A percentile compares a stretch with the other conserved stretches of the same genome.
Conservation (phyloP, 129 eudicot genomes). For the Lactuca saligna region DNA sequence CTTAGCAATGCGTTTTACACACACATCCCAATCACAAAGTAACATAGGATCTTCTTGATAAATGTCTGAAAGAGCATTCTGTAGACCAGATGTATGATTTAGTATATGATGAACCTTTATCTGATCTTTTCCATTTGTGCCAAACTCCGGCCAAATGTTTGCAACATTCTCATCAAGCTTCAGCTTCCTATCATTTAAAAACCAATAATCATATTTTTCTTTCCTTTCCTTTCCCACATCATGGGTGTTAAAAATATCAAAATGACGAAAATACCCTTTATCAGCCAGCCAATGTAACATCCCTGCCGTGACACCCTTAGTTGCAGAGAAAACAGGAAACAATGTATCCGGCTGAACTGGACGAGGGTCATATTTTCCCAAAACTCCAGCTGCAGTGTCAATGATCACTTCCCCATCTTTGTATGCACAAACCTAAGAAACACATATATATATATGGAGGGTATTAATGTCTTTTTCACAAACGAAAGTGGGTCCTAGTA, state of each 20-base stretch:
- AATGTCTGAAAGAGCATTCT: slow-evolving; percentile 61
- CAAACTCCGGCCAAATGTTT: slow-evolving; percentile 82
- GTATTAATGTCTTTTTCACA: background rate
- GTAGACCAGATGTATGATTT: slow-evolving; percentile 88
- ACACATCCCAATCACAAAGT: slow-evolving; percentile 65
- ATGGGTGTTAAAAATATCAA: background rate
- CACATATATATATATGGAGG: background rate
- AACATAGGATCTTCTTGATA: slow-evolving; percentile 54
- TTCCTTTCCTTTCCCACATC: background rate
- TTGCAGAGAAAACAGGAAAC: slow-evolving; percentile 79
- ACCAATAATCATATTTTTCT: background rate
- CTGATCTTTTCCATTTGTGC: slow-evolving; percentile 61
- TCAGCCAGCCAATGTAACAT: slow-evolving; percentile 88
- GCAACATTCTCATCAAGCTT: slow-evolving; percentile 77
- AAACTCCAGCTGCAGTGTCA: slow-evolving; percentile 89
- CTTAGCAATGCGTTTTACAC: slow-evolving; percentile 51
- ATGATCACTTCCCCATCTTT: slow-evolving; percentile 90
- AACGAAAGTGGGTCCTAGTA: background rate
- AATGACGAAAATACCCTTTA: slow-evolving; percentile 53
- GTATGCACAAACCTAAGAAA: slow-evolving; percentile 80
- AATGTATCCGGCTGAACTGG: slow-evolving; percentile 92
- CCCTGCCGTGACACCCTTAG: slow-evolving; percentile 88
- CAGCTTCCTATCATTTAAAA: slow-evolving; percentile 52
- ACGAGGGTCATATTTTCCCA: slow-evolving; percentile 86
- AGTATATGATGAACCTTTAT: slow-evolving; percentile 94